Percentiles rank a stretch among this genome's conserved stretches.
phyloP scores from a whole-genome alignment of 2,329 filamentous ascomycete species.

The Colletotrichum sp. region DNA sequence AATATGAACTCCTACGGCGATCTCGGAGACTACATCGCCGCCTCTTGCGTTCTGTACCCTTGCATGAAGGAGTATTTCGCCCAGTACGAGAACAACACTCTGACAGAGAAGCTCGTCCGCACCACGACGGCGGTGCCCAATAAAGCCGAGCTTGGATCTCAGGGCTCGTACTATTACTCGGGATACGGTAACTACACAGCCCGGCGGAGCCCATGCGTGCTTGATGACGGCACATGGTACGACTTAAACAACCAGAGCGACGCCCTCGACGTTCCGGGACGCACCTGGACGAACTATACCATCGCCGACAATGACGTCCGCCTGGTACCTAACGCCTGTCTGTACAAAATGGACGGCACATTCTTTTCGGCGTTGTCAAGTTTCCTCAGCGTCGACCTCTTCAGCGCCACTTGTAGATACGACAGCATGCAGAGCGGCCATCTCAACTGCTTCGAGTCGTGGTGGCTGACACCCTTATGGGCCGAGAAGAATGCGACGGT shows the following conservation, averaged over 20 bases:
- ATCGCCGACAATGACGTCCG: neutral
- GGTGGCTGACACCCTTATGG: constrained; percentile 16
- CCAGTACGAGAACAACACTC: neutral
- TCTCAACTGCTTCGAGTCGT: neutral
- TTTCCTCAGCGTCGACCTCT: neutral
- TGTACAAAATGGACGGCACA: constrained; percentile 11
- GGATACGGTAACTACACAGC: constrained; percentile 7
- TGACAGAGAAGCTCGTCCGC: constrained; percentile 5
- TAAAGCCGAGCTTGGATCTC: neutral
- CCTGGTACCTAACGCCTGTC: neutral
- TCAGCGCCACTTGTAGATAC: neutral
- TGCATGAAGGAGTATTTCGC: constrained; percentile 4
- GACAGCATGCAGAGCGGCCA: constrained; percentile 13
- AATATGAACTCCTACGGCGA: neutral
- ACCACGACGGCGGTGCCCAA: neutral
- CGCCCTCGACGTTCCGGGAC: neutral
- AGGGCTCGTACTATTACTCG: neutral
- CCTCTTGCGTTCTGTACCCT: constrained; percentile 2
- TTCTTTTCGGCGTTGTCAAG: neutral
- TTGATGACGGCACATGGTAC: constrained; percentile 12
- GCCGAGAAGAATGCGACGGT: constrained; percentile 7
- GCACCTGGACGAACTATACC: constrained; percentile 5
- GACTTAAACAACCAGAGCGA: neutral
- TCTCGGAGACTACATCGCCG: neutral
- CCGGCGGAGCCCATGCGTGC: neutral